Evolutionary conservation across 2,329 filamentous ascomycete genomes (phyloP).

Genomic region (Passalora sequoiae): DNA sequence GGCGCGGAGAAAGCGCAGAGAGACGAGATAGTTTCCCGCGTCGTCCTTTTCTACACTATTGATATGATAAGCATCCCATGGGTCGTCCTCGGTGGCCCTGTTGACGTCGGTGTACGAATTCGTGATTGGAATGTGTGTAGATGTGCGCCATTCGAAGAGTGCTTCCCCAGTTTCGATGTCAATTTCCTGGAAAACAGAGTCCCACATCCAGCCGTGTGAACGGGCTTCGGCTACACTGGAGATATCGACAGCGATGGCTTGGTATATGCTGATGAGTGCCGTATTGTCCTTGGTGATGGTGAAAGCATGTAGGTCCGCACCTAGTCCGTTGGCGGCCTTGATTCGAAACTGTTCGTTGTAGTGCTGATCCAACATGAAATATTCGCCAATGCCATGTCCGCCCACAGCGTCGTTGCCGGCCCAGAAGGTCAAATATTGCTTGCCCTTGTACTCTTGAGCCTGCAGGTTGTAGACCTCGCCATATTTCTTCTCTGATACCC

Average conservation of each 20-base stretch:
- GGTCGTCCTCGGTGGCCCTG: slow-evolving; percentile 40
- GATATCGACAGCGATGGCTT: slow-evolving; percentile 20
- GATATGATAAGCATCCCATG: slow-evolving; percentile 53
- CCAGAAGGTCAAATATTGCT: slow-evolving; percentile 48
- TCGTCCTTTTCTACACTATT: slow-evolving; percentile 52
- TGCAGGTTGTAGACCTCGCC: slow-evolving; percentile 44
- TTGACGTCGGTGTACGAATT: slow-evolving; percentile 36
- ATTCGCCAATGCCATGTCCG: slow-evolving; percentile 45
- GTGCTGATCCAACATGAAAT: slow-evolving; percentile 40
- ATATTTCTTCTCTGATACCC: slow-evolving; percentile 19
- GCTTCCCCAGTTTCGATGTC: slow-evolving; percentile 51
- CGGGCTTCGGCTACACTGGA: slow-evolving; percentile 26
- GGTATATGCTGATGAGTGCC: slow-evolving; percentile 40
- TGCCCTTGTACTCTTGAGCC: slow-evolving; percentile 42
- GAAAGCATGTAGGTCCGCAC: slow-evolving; percentile 40
- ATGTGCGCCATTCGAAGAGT: slow-evolving; percentile 54
- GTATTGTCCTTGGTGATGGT: slow-evolving; percentile 38
- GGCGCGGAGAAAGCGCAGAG: slow-evolving; percentile 46
- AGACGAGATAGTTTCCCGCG: slow-evolving; percentile 51
- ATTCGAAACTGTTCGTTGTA: slow-evolving; percentile 35
- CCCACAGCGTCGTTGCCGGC: slow-evolving; percentile 44
- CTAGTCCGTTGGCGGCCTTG: slow-evolving; percentile 34
- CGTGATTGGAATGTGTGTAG: slow-evolving; percentile 48
- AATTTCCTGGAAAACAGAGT: slow-evolving; percentile 35
- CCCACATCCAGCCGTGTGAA: slow-evolving; percentile 31